Conservation (phyloP, 73 alveolate genomes). For the Paramecium caudatum region DNA sequence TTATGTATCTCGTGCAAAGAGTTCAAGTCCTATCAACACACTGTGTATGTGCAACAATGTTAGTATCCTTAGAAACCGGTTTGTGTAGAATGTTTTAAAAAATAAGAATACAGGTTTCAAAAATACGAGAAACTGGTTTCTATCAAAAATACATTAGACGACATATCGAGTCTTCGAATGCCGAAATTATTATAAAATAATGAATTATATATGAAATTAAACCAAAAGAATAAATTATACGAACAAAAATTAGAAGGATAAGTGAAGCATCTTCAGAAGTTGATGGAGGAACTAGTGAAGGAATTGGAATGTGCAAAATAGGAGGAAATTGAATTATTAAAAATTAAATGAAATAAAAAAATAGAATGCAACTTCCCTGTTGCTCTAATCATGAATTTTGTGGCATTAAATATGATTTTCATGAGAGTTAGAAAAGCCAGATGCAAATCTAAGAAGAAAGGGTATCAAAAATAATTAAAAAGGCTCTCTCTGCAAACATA, state of each 20-base stretch:
- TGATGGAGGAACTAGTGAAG: not conserved
- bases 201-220: not conserved
- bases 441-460: not conserved
- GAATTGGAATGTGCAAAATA: slow-evolving; percentile 20
- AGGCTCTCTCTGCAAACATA: not conserved
- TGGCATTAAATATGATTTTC: slow-evolving; percentile 40
- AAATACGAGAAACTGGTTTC: too few species aligned
- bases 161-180: too few species aligned
- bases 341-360: slow-evolving; percentile 11
- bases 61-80: too few species aligned
- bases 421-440: not conserved
- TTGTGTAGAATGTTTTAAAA: too few species aligned
- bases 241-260: slow-evolving; percentile 16
- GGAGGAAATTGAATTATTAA: slow-evolving; percentile 9
- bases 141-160: too few species aligned
- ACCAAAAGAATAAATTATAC: slow-evolving; percentile 14
- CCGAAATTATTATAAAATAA: not conserved
- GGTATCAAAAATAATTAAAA: not conserved
- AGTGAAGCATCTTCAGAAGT: slow-evolving; percentile 32
- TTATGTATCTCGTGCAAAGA: too few species aligned
- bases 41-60: too few species aligned
- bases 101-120: too few species aligned
- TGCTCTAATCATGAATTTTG: slow-evolving; percentile 38
- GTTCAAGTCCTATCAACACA: too few species aligned
- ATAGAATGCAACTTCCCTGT: slow-evolving; percentile 5